Conservation (phyloP, 257 asterid species). For the Gentiana straminea region DNA sequence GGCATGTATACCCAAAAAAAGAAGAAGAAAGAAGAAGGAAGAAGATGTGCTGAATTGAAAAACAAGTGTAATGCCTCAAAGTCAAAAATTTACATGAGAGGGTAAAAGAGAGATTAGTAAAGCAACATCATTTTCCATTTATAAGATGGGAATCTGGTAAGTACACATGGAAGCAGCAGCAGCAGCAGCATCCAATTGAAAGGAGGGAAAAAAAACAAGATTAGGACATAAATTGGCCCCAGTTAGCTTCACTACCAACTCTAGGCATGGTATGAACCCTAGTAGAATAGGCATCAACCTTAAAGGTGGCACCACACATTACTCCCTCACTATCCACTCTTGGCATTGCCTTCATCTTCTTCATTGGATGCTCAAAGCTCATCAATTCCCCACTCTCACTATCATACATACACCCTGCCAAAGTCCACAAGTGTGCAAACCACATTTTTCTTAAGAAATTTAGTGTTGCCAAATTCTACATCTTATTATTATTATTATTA, state of each 20-base stretch:
- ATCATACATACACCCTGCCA: conserved; percentile 81
- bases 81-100: conserved; percentile 12
- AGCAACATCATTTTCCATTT: too few species aligned
- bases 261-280: conserved; percentile 80
- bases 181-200: too few species aligned
- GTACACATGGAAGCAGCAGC: too few species aligned
- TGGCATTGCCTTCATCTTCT: conserved; percentile 91
- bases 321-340: conserved; percentile 91
- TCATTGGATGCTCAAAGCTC: conserved; percentile 89
- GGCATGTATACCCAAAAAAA: too few species aligned
- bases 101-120: background rate
- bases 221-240: conserved; percentile 16
- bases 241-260: conserved; percentile 93
- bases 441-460: background rate
- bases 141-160: too few species aligned
- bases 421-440: background rate
- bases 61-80: conserved; percentile 3
- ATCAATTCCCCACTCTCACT: conserved; percentile 58
- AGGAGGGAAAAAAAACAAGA: too few species aligned
- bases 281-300: conserved; percentile 64
- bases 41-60: too few species aligned
- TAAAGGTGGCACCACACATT: conserved; percentile 83
- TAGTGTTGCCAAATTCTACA: background rate
- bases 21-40: too few species aligned
- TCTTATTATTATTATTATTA: background rate